Evolutionary conservation across 192 early-diverging fungal species (phyloP).

Genomic region (Rhizoclosmatium globosum): DNA sequence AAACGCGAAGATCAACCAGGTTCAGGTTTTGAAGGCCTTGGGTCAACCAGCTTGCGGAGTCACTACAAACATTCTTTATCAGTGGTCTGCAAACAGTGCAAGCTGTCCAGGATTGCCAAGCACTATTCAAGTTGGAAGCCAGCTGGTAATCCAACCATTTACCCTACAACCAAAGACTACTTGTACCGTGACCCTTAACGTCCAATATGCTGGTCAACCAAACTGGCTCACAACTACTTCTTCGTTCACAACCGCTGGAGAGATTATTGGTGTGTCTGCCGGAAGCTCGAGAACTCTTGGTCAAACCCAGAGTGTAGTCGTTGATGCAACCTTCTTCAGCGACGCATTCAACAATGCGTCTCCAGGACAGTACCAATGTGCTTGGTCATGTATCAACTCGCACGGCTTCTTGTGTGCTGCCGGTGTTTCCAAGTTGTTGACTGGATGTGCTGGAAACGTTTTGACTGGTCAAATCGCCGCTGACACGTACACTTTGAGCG

Average conservation of each 20-base stretch:
- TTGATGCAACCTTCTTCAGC: conserved; percentile 22
- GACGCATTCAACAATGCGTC: background rate
- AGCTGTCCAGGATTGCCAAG: conserved; percentile 29
- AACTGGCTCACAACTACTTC: background rate
- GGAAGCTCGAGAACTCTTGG: conserved; percentile 30
- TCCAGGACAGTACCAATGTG: conserved; percentile 6
- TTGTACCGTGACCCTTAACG: conserved; percentile 13
- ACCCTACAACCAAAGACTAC: conserved; percentile 8
- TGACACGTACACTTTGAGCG: conserved; percentile 17
- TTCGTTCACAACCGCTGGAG: conserved; percentile 23
- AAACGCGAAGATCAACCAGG: conserved; percentile 24
- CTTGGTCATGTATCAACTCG: conserved; percentile 26
- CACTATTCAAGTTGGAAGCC: background rate
- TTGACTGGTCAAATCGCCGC: conserved; percentile 4
- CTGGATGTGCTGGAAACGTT: conserved; percentile 18
- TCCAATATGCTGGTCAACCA: conserved; percentile 21
- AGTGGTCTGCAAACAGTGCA: conserved; percentile 7
- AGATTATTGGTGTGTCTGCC: conserved; percentile 34
- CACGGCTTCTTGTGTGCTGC: conserved; percentile 24
- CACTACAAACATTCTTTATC: background rate
- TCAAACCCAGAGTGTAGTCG: background rate
- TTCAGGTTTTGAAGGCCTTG: conserved; percentile 15
- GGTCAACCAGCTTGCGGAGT: conserved; percentile 15
- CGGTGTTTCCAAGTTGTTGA: background rate
- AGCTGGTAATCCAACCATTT: conserved; percentile 31